A percentile compares a stretch with the other conserved stretches of the same genome.
Conservation (phyloP, 441 rosid species). For the Erodium moschatum region DNA sequence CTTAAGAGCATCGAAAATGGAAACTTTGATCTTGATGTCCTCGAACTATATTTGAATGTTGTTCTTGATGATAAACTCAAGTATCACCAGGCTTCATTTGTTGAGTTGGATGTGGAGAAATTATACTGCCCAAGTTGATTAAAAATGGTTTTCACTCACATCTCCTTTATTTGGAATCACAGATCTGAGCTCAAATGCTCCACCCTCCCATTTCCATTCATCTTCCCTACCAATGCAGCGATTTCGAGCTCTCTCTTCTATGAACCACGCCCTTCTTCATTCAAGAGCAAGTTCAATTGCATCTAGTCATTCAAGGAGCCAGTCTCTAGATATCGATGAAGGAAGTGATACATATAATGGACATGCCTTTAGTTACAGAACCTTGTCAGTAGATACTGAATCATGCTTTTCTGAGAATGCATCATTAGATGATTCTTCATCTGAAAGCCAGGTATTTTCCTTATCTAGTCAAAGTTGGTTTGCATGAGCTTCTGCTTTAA, state of each 20-base stretch:
- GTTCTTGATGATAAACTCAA: no score
- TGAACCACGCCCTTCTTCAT: conserved; percentile 27
- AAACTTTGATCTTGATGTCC: no score
- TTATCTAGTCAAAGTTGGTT: no score
- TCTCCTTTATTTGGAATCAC: conserved; percentile 20
- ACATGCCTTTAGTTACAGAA: conserved; percentile 35
- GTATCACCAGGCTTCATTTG: background rate
- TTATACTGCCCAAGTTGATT: no score
- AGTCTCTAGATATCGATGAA: conserved; percentile 37
- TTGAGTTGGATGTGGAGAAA: background rate
- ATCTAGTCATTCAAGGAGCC: conserved; percentile 27
- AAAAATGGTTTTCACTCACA: conserved; percentile 4
- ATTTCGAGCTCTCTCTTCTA: conserved; percentile 40
- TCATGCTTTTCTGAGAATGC: conserved; percentile 47
- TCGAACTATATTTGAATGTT: no score
- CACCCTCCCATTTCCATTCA: conserved; percentile 28
- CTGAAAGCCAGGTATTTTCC: conserved; percentile 29
- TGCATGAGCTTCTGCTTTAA: no score
- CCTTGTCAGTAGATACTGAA: conserved; percentile 34
- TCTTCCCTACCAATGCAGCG: conserved; percentile 39
- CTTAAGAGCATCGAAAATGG: no score
- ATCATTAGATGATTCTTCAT: conserved; percentile 36
- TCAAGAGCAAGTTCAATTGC: conserved; percentile 29
- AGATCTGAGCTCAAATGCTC: conserved; percentile 30
- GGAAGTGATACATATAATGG: conserved; percentile 28